Evolutionary conservation across 2,329 filamentous ascomycete genomes (phyloP).

Genomic region (Amylocarpus encephaloides): DNA sequence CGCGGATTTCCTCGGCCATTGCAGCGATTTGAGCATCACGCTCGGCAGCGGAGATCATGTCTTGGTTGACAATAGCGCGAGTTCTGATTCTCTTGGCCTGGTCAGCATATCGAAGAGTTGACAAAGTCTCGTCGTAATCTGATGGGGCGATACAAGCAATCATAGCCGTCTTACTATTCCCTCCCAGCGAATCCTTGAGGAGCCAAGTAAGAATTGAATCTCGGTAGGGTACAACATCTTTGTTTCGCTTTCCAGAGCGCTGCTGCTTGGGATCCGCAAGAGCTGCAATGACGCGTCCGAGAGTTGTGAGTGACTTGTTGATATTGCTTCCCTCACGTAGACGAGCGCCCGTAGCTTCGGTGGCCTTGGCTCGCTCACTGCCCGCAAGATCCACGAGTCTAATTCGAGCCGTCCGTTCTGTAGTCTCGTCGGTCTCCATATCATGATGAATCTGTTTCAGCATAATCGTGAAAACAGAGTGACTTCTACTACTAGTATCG

Average conservation of each 20-base stretch:
- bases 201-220: slow-evolving; percentile 83
- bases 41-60: slow-evolving; percentile 85
- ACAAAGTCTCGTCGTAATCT: slow-evolving; percentile 96
- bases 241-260: slow-evolving; percentile 49
- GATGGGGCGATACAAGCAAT: slow-evolving; percentile 94
- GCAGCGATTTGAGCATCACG: slow-evolving; percentile 88
- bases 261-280: slow-evolving; percentile 66
- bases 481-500: slow-evolving; percentile 91
- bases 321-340: slow-evolving; percentile 95
- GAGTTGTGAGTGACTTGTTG: slow-evolving; percentile 95
- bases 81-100: slow-evolving; percentile 97
- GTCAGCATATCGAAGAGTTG: slow-evolving; percentile 92
- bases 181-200: slow-evolving; percentile 89
- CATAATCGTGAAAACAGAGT: slow-evolving; percentile 97
- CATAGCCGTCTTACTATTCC: slow-evolving; percentile 98
- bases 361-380: slow-evolving; percentile 89
- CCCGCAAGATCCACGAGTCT: slow-evolving; percentile 91
- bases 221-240: slow-evolving; percentile 81
- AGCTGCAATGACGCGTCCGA: slow-evolving; percentile 92
- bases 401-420: slow-evolving; percentile 88
- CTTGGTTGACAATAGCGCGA: slow-evolving; percentile 90
- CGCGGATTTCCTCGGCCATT: slow-evolving; percentile 92
- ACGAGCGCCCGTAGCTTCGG: slow-evolving; percentile 85
- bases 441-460: slow-evolving; percentile 98
- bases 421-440: slow-evolving; percentile 94